Percentiles rank a stretch among this genome's conserved stretches.
These are phyloP conservation scores for Pichia rugopelliculosa DNA, from an alignment of 805 yeast genomes.

Conservation along the genomic window DNA sequence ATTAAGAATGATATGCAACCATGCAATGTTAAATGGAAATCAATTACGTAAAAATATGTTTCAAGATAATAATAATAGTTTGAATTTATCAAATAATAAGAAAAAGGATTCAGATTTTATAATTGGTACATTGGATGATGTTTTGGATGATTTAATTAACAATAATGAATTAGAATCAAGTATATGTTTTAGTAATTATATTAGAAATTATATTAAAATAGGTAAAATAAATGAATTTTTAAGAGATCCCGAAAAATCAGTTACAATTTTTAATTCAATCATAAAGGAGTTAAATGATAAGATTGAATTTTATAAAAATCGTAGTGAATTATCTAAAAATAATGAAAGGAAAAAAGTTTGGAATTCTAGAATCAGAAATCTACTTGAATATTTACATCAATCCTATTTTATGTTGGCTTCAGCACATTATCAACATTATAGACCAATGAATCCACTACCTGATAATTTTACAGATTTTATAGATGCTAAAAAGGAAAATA, in stretches of 20 bases:
- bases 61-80: conserved; percentile 1
- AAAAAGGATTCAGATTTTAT: conserved; percentile 15
- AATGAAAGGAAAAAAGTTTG: conserved; percentile 8
- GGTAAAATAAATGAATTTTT: conserved; percentile 64
- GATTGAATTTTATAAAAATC: conserved; percentile 11
- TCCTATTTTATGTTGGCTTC: conserved; percentile 73
- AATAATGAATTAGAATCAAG: conserved; percentile 44
- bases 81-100: neutral
- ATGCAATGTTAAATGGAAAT: conserved; percentile 41
- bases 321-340: neutral
- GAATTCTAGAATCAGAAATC: conserved; percentile 33
- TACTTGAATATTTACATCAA: conserved; percentile 64
- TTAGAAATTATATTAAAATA: conserved; percentile 42
- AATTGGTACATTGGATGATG: conserved; percentile 54
- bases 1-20: conserved; percentile 77
- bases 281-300: conserved; percentile 27
- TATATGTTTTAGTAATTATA: conserved; percentile 41
- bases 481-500: neutral
- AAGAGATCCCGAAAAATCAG: conserved; percentile 44
- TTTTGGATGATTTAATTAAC: conserved; percentile 56
- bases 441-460: conserved; percentile 29
- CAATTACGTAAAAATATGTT: conserved; percentile 6
- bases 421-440: conserved; percentile 51
- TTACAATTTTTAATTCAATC: conserved; percentile 37
- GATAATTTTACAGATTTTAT: conserved; percentile 27